A percentile compares a stretch with the other conserved stretches of the same genome.
Evolutionary conservation across 768 basidiomycete genomes (phyloP).

Genomic region (Tylopilus cervinicoccineus): DNA sequence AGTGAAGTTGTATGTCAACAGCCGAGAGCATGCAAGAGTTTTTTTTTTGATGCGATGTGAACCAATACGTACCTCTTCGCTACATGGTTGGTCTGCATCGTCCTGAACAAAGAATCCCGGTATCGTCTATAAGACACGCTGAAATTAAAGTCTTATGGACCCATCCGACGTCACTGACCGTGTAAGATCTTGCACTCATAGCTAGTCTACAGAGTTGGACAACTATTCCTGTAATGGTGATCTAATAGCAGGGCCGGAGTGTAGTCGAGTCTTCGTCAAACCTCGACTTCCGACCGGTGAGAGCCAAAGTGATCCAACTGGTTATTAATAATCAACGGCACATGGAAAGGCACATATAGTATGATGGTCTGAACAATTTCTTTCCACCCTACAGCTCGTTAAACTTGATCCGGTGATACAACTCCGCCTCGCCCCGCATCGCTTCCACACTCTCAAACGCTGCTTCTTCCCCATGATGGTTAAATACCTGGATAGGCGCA

Average conservation of each 20-base stretch:
- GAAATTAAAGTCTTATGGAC: neutral
- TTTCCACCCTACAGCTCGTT: too few relatives aligned
- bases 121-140: constrained; percentile 8
- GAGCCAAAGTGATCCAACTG: too few relatives aligned
- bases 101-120: constrained; percentile 24
- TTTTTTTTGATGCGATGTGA: too few relatives aligned
- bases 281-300: too few relatives aligned
- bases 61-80: constrained; percentile 5
- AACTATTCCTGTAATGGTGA: too few relatives aligned
- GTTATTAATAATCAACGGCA: too few relatives aligned
- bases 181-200: constrained; percentile 14
- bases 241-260: too few relatives aligned
- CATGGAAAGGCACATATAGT: too few relatives aligned
- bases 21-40: neutral
- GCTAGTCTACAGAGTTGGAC: neutral
- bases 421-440: constrained; percentile 38
- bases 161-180: constrained; percentile 7
- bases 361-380: too few relatives aligned
- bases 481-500: constrained; percentile 30
- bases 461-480: constrained; percentile 32
- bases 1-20: neutral
- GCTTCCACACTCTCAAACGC: constrained; percentile 32
- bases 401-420: constrained; percentile 38
- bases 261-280: too few relatives aligned
- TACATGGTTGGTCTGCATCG: neutral